Percentiles rank a stretch among this genome's conserved stretches.
These are phyloP conservation scores for Saccharomycopsis amapae DNA, from an alignment of 805 yeast genomes.

Conservation along the genomic window DNA sequence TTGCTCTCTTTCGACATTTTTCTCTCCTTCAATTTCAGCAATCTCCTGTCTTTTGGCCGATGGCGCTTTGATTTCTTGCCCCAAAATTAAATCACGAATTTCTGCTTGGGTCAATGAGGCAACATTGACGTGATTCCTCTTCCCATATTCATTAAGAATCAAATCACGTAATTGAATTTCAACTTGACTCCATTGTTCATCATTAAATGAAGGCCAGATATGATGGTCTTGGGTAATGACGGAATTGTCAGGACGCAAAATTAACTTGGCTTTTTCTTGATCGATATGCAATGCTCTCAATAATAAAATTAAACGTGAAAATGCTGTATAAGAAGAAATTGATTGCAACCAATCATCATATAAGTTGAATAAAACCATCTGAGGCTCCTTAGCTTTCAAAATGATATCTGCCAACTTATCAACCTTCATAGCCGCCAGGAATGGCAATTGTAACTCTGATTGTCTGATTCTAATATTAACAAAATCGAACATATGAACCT, in stretches of 20 bases:
- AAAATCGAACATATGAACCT: conserved; percentile 94
- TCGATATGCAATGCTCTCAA: conserved; percentile 75
- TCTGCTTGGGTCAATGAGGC: conserved; percentile 88
- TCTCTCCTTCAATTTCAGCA: conserved; percentile 50
- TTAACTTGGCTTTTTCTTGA: conserved; percentile 66
- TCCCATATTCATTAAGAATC: conserved; percentile 77
- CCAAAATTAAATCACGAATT: conserved; percentile 86
- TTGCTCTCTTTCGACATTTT: conserved; percentile 32
- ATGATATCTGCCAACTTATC: conserved; percentile 76
- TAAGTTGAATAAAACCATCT: conserved; percentile 82
- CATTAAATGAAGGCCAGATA: conserved; percentile 85
- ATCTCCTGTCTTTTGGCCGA: conserved; percentile 72
- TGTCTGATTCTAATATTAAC: conserved; percentile 87
- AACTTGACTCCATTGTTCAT: conserved; percentile 87
- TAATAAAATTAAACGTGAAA: conserved; percentile 78
- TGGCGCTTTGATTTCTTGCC: conserved; percentile 90
- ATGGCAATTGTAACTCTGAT: conserved; percentile 84
- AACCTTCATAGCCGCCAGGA: conserved; percentile 75
- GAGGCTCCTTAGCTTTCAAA: conserved; percentile 82
- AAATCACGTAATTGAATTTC: conserved; percentile 85
- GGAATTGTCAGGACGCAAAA: conserved; percentile 67
- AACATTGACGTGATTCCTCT: conserved; percentile 77
- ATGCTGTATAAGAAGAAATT: conserved; percentile 87
- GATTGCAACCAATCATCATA: conserved; percentile 91
- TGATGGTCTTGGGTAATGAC: conserved; percentile 70